phyloP scores from a whole-genome alignment of 306 rosid species.

The Pueraria montana region DNA sequence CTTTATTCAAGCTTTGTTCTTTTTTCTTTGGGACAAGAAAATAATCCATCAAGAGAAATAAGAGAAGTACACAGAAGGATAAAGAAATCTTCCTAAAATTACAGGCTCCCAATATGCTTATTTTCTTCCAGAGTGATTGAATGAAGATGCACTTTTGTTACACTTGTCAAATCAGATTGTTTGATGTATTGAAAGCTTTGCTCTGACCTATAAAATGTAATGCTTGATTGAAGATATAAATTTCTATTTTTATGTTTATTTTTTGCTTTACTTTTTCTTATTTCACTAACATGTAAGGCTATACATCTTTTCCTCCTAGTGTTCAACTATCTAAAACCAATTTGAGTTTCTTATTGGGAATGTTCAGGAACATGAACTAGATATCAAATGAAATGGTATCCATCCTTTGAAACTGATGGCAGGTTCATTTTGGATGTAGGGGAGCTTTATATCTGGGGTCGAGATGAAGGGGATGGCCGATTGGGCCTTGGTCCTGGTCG shows the following conservation, averaged over 20 bases:
- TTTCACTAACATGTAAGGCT: not conserved
- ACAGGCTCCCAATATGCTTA: not conserved
- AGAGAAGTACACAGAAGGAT: constrained; percentile 15
- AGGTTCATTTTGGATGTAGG: constrained; percentile 60
- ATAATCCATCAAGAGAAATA: not conserved
- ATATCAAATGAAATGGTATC: not conserved
- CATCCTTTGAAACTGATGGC: constrained; percentile 36
- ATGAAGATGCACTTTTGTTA: constrained; percentile 15
- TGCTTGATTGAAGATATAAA: constrained; percentile 19
- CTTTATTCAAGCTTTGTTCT: not conserved
- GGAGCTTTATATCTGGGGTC: constrained; percentile 92
- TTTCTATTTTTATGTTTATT: constrained; percentile 10
- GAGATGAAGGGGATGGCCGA: constrained; percentile 97
- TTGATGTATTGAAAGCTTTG: constrained; percentile 11
- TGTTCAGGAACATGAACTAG: constrained; percentile 9
- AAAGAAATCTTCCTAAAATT: not conserved
- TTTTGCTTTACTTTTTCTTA: not conserved
- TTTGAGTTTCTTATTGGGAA: not conserved
- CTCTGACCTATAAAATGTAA: not conserved
- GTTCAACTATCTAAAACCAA: not conserved
- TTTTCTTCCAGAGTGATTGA: constrained; percentile 20
- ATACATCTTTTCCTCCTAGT: not conserved
- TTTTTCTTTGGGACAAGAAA: not conserved
- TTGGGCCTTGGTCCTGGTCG: constrained; percentile 94
- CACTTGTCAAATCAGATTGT: not conserved